Conservation (phyloP, 768 basidiomycete genomes). For the Boletales sp. region DNA sequence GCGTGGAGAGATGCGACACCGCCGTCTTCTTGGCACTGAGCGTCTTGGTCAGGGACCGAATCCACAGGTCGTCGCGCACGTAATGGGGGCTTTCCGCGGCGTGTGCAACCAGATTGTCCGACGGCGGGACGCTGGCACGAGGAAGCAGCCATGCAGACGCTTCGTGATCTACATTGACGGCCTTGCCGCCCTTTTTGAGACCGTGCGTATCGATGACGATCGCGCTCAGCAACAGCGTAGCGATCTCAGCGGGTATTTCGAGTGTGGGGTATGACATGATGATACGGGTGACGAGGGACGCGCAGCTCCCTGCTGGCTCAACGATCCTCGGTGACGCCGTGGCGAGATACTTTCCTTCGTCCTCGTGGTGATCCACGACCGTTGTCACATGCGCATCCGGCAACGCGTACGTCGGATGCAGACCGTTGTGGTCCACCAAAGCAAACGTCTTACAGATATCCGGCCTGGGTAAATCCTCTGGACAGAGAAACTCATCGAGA, state of each 20-base stretch:
- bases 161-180: constrained; percentile 55
- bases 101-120: background rate
- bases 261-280: constrained; percentile 22
- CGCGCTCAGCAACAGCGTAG: constrained; percentile 73
- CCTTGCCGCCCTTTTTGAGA: constrained; percentile 76
- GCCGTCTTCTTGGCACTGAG: constrained; percentile 54
- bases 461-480: constrained; percentile 59
- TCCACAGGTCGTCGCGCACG: constrained; percentile 37
- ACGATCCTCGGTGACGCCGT: constrained; percentile 67
- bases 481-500: constrained; percentile 56
- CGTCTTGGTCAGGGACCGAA: constrained; percentile 50
- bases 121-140: constrained; percentile 42
- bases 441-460: constrained; percentile 53
- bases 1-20: constrained; percentile 60
- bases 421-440: constrained; percentile 88
- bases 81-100: constrained; percentile 13
- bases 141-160: constrained; percentile 66
- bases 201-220: constrained; percentile 88
- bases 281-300: constrained; percentile 55
- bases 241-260: constrained; percentile 53
- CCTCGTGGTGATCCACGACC: constrained; percentile 89
- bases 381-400: constrained; percentile 56
- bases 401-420: constrained; percentile 42
- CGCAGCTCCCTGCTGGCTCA: constrained; percentile 70
- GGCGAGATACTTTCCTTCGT: constrained; percentile 66